These are phyloP conservation scores for Rhazya stricta DNA, from an alignment of 257 asterid genomes.

Conservation along the genomic window DNA sequence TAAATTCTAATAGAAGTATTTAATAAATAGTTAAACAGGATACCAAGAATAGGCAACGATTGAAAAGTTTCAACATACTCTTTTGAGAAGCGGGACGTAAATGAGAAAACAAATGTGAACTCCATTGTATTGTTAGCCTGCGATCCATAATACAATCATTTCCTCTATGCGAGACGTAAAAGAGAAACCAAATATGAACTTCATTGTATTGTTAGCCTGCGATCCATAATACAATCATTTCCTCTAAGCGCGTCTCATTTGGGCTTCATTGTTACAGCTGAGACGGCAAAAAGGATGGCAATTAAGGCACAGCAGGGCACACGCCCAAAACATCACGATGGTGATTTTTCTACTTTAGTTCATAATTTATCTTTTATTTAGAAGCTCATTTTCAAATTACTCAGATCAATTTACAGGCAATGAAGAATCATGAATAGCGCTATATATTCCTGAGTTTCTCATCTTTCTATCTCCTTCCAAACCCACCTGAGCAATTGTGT, in stretches of 20 bases:
- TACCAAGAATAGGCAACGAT: background rate
- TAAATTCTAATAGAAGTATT: background rate
- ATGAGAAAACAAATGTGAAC: background rate
- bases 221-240: background rate
- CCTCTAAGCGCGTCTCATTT: background rate
- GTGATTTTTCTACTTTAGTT: slow-evolving; percentile 29
- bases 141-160: background rate
- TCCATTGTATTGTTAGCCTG: background rate
- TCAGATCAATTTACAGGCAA: slow-evolving; percentile 35
- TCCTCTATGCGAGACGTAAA: too few relatives aligned
- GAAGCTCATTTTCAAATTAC: slow-evolving; percentile 10
- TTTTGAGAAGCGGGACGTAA: background rate
- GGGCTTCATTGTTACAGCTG: slow-evolving; percentile 43
- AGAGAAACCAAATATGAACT: too few relatives aligned
- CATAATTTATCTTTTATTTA: background rate
- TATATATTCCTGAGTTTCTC: background rate
- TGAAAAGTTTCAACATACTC: background rate
- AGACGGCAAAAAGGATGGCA: slow-evolving; percentile 36
- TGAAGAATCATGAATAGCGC: slow-evolving; percentile 30
- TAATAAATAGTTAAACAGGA: background rate
- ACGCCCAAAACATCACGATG: slow-evolving; percentile 25
- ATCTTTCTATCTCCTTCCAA: background rate
- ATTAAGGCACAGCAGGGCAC: slow-evolving; percentile 38
- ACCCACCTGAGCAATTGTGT: background rate
- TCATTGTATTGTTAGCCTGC: background rate